phyloP scores from a whole-genome alignment of 1,139 yeast genomes.

The Yamadazyma jaroonii region DNA sequence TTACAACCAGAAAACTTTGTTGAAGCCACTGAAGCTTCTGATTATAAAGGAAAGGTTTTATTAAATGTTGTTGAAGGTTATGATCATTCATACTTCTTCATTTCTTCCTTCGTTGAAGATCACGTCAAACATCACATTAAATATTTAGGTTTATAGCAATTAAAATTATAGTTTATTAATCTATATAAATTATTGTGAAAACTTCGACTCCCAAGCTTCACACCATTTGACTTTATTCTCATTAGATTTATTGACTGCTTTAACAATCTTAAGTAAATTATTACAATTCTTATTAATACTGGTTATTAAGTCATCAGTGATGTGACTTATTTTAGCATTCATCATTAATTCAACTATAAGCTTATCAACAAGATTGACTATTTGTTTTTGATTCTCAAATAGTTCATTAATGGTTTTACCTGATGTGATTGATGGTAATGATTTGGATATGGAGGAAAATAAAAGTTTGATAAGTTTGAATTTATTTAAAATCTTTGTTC shows the following conservation, averaged over 20 bases:
- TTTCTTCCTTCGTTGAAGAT: conserved; percentile 75
- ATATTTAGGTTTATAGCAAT: conserved; percentile 52
- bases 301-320: conserved; percentile 19
- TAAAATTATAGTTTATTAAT: conserved; percentile 2
- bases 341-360: conserved; percentile 49
- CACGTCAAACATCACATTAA: conserved; percentile 89
- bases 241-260: conserved; percentile 34
- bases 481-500: conserved; percentile 49
- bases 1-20: conserved; percentile 74
- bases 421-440: conserved; percentile 42
- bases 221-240: conserved; percentile 51
- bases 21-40: conserved; percentile 58
- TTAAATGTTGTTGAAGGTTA: conserved; percentile 74
- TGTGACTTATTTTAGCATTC: conserved; percentile 34
- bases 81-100: conserved; percentile 88
- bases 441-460: conserved; percentile 52
- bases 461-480: conserved; percentile 55
- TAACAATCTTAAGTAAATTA: conserved; percentile 33
- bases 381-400: conserved; percentile 24
- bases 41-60: conserved; percentile 59
- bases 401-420: conserved; percentile 37
- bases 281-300: conserved; percentile 27
- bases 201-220: conserved; percentile 45
- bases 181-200: conserved; percentile 1
- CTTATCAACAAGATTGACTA: conserved; percentile 41